Evolutionary conservation across 1,284 basidiomycete species (phyloP).

Genomic region (Ustilago esculenta): DNA sequence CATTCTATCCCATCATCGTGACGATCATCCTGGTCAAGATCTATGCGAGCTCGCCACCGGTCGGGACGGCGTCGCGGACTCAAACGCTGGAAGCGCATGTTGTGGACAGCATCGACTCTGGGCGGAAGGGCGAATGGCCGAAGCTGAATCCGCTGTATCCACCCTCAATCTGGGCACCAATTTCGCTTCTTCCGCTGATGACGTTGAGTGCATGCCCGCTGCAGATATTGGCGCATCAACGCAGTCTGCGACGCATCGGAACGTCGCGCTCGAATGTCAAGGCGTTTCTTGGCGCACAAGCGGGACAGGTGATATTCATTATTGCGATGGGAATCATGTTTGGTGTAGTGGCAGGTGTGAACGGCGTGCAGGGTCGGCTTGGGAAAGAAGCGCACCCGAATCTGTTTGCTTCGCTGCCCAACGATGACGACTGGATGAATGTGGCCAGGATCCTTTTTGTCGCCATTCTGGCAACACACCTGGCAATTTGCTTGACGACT

Average conservation of each 20-base stretch:
- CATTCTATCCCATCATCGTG: conserved; percentile 57
- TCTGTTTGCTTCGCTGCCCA: conserved; percentile 57
- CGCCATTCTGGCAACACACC: conserved; percentile 55
- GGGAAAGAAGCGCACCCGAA: conserved; percentile 54
- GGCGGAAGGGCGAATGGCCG: conserved; percentile 9
- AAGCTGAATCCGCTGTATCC: conserved; percentile 46
- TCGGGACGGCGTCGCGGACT: background rate
- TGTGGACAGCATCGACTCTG: too few relatives aligned
- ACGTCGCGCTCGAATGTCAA: conserved; percentile 61
- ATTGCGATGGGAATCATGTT: conserved; percentile 48
- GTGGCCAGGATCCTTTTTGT: conserved; percentile 53
- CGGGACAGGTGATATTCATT: conserved; percentile 53
- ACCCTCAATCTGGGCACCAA: conserved; percentile 61
- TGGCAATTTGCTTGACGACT: conserved; percentile 59
- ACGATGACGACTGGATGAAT: conserved; percentile 56
- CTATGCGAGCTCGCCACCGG: conserved; percentile 18
- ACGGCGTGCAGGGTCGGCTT: conserved; percentile 46
- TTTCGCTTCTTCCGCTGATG: conserved; percentile 62
- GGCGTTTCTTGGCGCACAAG: conserved; percentile 59
- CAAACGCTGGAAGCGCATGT: background rate
- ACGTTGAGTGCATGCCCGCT: conserved; percentile 61
- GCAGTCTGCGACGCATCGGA: conserved; percentile 56
- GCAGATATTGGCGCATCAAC: conserved; percentile 64
- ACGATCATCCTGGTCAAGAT: conserved; percentile 53
- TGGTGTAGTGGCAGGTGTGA: conserved; percentile 55